Conservation (phyloP, 257 asterid genomes). For the Solanum tarapatanum region DNA sequence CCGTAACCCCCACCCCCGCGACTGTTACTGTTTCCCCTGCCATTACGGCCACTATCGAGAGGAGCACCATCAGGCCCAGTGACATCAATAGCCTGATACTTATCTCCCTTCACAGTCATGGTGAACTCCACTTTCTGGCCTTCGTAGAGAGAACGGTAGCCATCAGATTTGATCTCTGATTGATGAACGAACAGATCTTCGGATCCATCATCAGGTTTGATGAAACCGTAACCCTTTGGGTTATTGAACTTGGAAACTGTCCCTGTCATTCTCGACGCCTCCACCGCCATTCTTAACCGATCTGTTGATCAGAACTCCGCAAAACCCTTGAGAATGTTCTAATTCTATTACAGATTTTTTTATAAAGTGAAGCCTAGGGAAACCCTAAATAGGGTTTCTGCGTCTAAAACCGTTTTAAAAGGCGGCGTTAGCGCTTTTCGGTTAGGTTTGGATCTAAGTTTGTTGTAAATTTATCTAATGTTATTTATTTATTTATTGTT, state of each 20-base stretch:
- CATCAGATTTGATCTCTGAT: conserved; percentile 69
- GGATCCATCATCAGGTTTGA: conserved; percentile 59
- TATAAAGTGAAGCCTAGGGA: background rate
- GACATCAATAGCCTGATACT: conserved; percentile 59
- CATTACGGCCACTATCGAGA: conserved; percentile 11
- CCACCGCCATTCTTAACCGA: conserved; percentile 49
- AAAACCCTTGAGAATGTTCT: background rate
- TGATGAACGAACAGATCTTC: conserved; percentile 82
- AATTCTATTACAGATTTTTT: background rate
- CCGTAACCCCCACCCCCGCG: background rate
- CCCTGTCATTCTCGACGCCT: conserved; percentile 45
- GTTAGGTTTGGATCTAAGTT: background rate
- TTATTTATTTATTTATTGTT: background rate
- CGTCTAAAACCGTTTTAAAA: background rate
- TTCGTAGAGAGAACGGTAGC: conserved; percentile 55
- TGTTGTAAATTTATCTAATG: background rate
- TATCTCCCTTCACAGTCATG: conserved; percentile 36
- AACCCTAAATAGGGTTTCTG: background rate
- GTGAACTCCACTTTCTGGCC: conserved; percentile 79
- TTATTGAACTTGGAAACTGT: conserved; percentile 52
- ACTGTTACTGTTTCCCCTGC: background rate
- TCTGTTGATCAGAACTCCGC: background rate
- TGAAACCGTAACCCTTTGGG: conserved; percentile 74
- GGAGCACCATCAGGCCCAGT: conserved; percentile 60
- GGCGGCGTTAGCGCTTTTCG: background rate